phyloP scores from a whole-genome alignment of 192 early-diverging fungal genomes.

The Backusella westeae region DNA sequence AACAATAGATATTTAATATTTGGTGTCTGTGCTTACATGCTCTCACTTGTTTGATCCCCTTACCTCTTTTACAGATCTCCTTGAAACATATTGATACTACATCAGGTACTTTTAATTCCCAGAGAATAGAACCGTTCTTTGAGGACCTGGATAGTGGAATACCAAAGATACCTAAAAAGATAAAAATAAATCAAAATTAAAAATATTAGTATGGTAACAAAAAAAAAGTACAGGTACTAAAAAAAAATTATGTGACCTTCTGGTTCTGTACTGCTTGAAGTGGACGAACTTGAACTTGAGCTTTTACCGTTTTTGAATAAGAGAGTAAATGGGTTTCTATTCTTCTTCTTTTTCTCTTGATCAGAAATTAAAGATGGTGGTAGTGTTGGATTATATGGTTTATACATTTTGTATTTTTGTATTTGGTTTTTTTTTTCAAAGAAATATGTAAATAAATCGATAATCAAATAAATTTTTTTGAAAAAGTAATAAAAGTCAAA shows the following conservation, averaged over 20 bases:
- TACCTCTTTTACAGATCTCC: constrained; percentile 27
- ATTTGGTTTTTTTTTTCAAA: not conserved
- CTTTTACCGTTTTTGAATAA: constrained; percentile 4
- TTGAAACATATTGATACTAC: constrained; percentile 27
- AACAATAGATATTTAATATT: not conserved
- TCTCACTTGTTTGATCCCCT: not conserved
- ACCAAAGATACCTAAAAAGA: constrained; percentile 27
- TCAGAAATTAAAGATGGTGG: constrained; percentile 3
- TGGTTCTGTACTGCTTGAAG: not conserved
- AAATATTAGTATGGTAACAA: not conserved
- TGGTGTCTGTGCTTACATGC: not conserved
- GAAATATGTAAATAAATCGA: not conserved
- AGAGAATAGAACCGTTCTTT: constrained; percentile 21
- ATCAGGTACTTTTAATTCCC: constrained; percentile 25
- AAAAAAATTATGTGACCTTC: not conserved
- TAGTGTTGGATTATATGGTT: constrained; percentile 12
- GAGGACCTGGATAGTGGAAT: constrained; percentile 25
- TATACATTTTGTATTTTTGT: not conserved
- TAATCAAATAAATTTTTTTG: not conserved
- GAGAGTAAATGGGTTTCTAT: constrained; percentile 12
- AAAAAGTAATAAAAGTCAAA: not conserved
- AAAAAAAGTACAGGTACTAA: not conserved
- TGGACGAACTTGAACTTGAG: not conserved
- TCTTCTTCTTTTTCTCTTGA: constrained; percentile 7
- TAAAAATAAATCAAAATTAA: too few species aligned